Base-by-base conservation (phyloP, 2,329 filamentous ascomycete genomes). In the Colletotrichum euphorbiae region DNA sequence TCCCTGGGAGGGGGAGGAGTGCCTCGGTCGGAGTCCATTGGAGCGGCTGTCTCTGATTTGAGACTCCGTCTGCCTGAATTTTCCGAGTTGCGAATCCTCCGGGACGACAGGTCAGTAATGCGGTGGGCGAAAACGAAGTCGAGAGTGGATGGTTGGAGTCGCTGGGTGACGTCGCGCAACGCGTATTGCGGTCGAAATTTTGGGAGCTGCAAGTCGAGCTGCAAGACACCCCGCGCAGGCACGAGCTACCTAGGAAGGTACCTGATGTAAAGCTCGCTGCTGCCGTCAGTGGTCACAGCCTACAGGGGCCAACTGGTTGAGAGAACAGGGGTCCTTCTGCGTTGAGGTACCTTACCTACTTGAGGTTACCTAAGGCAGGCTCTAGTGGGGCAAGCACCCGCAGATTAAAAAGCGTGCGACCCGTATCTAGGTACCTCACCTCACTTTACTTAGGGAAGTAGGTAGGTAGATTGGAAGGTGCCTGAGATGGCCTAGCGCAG, bases 1-100 rank as follows among this genome's bases (percentile, higher is more conserved):
- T 84, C 82, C 67, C 78, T 73, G 58, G 82, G 81, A 40, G 80
- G 79, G 62, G 82, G 81, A 31, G 80, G 79, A 59, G 75, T 76
- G 45, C 77, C 78, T 17, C 74, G 69, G 24, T 80, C 80, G 21
- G 80, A 76, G 24, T 77, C 75, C 78, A 80, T 80, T 46, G 55
- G 21, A 46, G 36, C 54, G 33, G 15, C 3, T 50, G 6, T 21
- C 31, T 43, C 6, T 13, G 2, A 24, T 42, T 40, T 19, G 24
- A 21, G 9, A 46, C 5, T 31, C 9, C n/a, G 12, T 12, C 59
- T 57, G 28, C 28, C 28, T 28, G 28, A 28, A 28, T 28, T 7
- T 28, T 28, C 7, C 28, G 28, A 28, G 6, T 28, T 28, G 28
- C 28, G 28, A 28, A 8, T 7, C 6, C 28, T 28, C 28, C 7